Evolutionary conservation across 306 rosid species (phyloP).

Genomic region (Cicer bijugum): DNA sequence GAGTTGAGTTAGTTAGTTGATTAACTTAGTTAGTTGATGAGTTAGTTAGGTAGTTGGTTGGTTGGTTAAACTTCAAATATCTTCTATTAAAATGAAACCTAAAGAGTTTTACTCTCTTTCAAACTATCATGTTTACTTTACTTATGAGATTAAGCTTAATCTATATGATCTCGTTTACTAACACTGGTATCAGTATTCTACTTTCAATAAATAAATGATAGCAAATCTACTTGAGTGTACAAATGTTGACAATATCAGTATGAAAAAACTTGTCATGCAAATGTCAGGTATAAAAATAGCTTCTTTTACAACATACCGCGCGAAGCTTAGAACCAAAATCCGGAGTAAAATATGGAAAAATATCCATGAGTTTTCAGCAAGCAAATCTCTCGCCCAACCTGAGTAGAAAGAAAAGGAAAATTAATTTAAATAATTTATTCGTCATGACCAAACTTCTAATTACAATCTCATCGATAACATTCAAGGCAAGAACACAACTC

Average conservation of each 20-base stretch:
- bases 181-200: not conserved
- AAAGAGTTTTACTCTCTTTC: too few relatives aligned
- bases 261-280: conserved; percentile 19
- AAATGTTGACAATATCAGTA: not conserved
- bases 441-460: conserved; percentile 12
- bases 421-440: not conserved
- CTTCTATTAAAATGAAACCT: too few relatives aligned
- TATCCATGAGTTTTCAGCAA: conserved; percentile 91
- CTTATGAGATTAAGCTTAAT: too few relatives aligned
- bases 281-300: not conserved
- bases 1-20: too few relatives aligned
- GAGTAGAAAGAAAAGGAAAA: conserved; percentile 38
- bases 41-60: too few relatives aligned
- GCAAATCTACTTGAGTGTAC: conserved; percentile 1
- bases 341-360: conserved; percentile 81
- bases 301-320: conserved; percentile 49
- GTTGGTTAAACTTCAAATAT: too few relatives aligned
- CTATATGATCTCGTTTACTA: too few relatives aligned
- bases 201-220: conserved; percentile 2
- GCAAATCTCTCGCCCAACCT: conserved; percentile 95
- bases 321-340: conserved; percentile 87
- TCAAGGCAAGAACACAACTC: conserved; percentile 4
- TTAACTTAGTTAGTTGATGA: too few relatives aligned
- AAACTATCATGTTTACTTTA: too few relatives aligned
- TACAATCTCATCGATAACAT: conserved; percentile 14